Base-by-base conservation (phyloP, 2,329 filamentous ascomycete species). In the Rhynchosporium secalis region DNA sequence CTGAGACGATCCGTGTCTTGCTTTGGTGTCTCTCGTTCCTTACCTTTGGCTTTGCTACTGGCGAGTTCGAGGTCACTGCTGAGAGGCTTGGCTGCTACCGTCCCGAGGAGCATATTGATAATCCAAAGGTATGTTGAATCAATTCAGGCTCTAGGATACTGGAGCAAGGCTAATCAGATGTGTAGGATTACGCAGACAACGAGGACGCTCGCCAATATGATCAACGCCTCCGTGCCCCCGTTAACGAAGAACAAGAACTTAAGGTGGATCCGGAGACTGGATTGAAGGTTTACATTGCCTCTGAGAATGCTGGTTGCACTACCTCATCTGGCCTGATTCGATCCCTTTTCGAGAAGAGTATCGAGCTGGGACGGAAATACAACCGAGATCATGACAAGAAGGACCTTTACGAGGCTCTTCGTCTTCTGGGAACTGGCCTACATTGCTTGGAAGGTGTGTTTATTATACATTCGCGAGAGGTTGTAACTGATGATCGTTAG, bases 271-370 rank as follows among this genome's bases (percentile, higher is more conserved):
- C 83, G 2, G 79, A 85, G 62, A 87, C 86, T 8, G 89, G 88
- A 71, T 82, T 96, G 78, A 96, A 96, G 78, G 93, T 91, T 75
- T 96, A 96, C 77, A 96, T 96, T 75, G 91, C 92, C 51, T 91
- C 91, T 63, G 92, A 96, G 75, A 79, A 84, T 60, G 76, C 83
- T 61, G 83, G 84, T 48, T 94, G 95, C 74, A 88, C 88, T 75
- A 96, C 89, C 47, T 95, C 90, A 46, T 88, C 92, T 60, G 81
- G 81, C 55, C 85, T 94, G 70, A 84, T 96, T 65, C 86, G 89
- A 57, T 81, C 83, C 65, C 84, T 94, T 1, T 89, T 96, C n/a
- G 60, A 62, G 66, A 77, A 82, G 64, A 91, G 84, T 71, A 91
- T 96, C 69, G 82, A 94, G 70, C 83, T 94, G 20, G 92, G 86